Evolutionary conservation across 2,329 filamentous ascomycete genomes (phyloP).

Genomic region (Fusarium paranaense): DNA sequence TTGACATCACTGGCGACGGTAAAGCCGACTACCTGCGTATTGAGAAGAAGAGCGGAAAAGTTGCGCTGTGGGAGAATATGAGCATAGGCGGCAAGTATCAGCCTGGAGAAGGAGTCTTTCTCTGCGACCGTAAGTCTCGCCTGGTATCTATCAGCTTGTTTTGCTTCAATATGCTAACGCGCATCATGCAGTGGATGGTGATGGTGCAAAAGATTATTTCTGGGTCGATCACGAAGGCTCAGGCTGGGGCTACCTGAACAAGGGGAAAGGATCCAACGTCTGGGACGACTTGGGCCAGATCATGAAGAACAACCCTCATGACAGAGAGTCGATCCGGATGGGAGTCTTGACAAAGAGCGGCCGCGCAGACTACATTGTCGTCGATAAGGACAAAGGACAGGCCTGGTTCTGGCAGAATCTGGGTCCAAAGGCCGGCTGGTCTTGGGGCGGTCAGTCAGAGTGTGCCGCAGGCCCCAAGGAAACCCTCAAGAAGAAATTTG

Average conservation of each 20-base stretch:
- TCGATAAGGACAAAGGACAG: neutral
- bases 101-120: neutral
- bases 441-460: neutral
- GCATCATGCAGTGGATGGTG: neutral
- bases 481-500: slow-evolving; percentile 5
- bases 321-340: neutral
- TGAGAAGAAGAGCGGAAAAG: neutral
- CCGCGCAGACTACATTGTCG: neutral
- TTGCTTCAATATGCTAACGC: neutral
- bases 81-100: neutral
- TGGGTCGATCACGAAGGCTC: neutral
- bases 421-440: neutral
- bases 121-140: neutral
- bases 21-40: neutral
- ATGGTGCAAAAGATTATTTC: neutral
- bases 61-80: neutral
- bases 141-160: no score
- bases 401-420: neutral
- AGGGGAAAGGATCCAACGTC: neutral
- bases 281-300: neutral
- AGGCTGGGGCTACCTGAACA: neutral
- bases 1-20: neutral
- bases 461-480: neutral
- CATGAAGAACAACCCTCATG: neutral
- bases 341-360: neutral